Evolutionary conservation across 345 rosid species (phyloP), one percentile per base, ranked within the genome.

Genomic region (Acer negundo): DNA sequence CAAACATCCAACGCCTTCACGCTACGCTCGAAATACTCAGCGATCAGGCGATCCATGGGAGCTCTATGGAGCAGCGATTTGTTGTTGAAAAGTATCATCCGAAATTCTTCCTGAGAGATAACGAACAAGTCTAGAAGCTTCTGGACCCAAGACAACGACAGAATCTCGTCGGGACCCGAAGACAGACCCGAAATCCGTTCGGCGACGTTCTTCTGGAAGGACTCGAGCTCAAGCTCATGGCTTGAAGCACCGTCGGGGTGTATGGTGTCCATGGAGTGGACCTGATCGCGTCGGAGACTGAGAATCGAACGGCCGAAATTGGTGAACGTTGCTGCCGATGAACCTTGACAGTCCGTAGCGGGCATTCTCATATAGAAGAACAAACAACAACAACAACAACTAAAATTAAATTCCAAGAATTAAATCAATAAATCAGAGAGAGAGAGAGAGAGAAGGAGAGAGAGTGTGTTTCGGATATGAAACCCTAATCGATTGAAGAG

Each of bases 1-100:
- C 97, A 92, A 24, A 94, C 92, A 20, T 94, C 97, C 3, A 92
- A 92, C 38, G 98, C 95, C 88, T 94, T 94, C 58, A 92, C 85
- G 79, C 86, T 88, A 53, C 97, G 82, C n/a, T 92, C 95, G 67
- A 82, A 87, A 73, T 80, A 91, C 22, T 92, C 97, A 0, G 86
- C 76, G 23, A 94, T 62, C 66, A 90, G 17, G 22, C 89, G 86
- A 74, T 92, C 90, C 80, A 78, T 73, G 9, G 91, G 85, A 10
- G 85, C 75, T 71, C 55, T 78, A 47, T 55, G 66, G 24, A 84
- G 35, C 28, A 46, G 77, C 70, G 83, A 62, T 67, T 61, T 70
- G 77, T 81, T 72, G 11, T 79, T 79, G 28, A 35, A 31, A 13
- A 88, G 51, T 28, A 86, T 67, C 16, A 72, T 63, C 72, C 88